Percentiles rank a stretch among this genome's conserved stretches.
These are phyloP conservation scores for Cryphonectria nitschkei DNA, from an alignment of 2,329 filamentous ascomycete genomes.

Conservation along the genomic window DNA sequence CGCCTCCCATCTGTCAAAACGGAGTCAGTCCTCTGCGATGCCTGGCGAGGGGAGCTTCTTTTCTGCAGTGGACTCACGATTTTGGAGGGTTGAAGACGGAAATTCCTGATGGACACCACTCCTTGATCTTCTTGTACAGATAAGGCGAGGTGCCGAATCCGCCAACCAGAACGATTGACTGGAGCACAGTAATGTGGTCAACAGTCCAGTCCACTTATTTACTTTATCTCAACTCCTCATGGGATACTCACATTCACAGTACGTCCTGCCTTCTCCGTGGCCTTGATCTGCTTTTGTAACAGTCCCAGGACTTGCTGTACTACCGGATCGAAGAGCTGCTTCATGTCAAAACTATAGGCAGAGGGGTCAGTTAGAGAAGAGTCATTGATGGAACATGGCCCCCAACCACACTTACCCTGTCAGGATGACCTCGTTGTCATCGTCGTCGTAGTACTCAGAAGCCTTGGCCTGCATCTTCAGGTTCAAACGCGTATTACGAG, in stretches of 20 bases:
- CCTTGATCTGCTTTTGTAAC: slow-evolving; percentile 7
- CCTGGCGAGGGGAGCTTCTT: too few species aligned
- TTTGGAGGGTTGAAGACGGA: slow-evolving; percentile 4
- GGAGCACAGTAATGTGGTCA: background rate
- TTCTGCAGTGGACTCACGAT: background rate
- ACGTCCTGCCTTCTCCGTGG: slow-evolving; percentile 1
- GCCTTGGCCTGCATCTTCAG: slow-evolving; percentile 4
- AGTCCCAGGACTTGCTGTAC: slow-evolving; percentile 9
- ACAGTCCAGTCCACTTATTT: background rate
- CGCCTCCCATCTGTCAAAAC: slow-evolving; percentile 7
- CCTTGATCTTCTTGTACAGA: slow-evolving; percentile 7
- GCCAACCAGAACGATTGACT: slow-evolving; percentile 15
- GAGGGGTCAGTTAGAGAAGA: background rate
- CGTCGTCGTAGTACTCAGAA: slow-evolving; percentile 7
- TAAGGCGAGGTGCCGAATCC: slow-evolving; percentile 10
- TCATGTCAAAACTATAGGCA: slow-evolving; percentile 6
- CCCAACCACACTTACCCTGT: background rate
- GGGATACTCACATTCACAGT: slow-evolving; percentile 7
- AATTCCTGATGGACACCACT: slow-evolving; percentile 7
- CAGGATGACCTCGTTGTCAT: slow-evolving; percentile 16
- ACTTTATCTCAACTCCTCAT: background rate
- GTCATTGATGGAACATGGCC: background rate
- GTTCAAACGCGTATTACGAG: slow-evolving; percentile 4
- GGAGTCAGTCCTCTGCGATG: background rate
- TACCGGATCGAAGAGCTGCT: slow-evolving; percentile 8